A percentile compares a stretch with the other conserved stretches of the same genome.
Evolutionary conservation across 805 yeast species (phyloP).

Genomic region (Zygosaccharomyces rouxii): DNA sequence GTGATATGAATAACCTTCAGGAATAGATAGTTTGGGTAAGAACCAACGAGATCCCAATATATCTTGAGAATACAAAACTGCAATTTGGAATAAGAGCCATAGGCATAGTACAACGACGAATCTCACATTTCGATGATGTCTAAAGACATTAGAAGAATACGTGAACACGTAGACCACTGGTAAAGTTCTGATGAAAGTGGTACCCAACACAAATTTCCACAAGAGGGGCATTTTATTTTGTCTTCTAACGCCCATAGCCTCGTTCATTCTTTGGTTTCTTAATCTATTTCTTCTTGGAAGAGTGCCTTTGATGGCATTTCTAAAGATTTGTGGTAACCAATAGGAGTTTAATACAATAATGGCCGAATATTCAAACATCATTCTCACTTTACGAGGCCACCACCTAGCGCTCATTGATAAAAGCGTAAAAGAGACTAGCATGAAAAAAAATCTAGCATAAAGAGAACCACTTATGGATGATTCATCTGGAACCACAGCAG

Average conservation of each 20-base stretch:
- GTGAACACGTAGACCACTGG: slow-evolving; percentile 65
- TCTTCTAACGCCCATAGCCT: slow-evolving; percentile 16
- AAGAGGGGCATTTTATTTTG: slow-evolving; percentile 51
- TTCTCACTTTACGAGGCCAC: slow-evolving; percentile 60
- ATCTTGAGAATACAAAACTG: slow-evolving; percentile 57
- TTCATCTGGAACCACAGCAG: slow-evolving; percentile 43
- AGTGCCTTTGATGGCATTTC: slow-evolving; percentile 46
- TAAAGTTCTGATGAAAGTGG: slow-evolving; percentile 53
- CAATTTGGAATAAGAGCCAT: slow-evolving; percentile 62
- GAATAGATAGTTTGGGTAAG: slow-evolving; percentile 66
- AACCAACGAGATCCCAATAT: slow-evolving; percentile 77
- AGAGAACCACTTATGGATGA: slow-evolving; percentile 53
- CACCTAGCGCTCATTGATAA: slow-evolving; percentile 50
- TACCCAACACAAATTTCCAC: slow-evolving; percentile 74
- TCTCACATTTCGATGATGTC: slow-evolving; percentile 58
- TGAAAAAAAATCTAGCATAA: slow-evolving; percentile 53
- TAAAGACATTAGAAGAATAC: slow-evolving; percentile 53
- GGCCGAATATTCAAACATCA: slow-evolving; percentile 52
- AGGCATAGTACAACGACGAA: slow-evolving; percentile 44
- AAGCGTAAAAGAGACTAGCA: slow-evolving; percentile 51
- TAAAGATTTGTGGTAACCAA: slow-evolving; percentile 85
- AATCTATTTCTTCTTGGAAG: slow-evolving; percentile 25
- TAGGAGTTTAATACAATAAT: slow-evolving; percentile 57
- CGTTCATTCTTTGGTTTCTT: slow-evolving; percentile 10
- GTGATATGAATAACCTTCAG: slow-evolving; percentile 84